Conservation (phyloP, 805 yeast species). For the Wickerhamiella qilinensis region DNA sequence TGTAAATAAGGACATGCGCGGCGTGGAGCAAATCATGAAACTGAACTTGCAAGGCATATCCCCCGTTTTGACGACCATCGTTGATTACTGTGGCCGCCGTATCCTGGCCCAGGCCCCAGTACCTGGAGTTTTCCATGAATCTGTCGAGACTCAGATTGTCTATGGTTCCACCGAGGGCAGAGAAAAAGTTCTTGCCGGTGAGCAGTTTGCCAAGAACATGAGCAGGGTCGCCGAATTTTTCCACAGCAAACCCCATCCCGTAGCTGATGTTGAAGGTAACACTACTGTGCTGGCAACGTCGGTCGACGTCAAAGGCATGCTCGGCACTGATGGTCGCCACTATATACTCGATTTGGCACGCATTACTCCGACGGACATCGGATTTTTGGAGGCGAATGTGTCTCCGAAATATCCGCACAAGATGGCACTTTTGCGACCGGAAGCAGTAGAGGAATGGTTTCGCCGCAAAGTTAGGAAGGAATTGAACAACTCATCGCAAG, state of each 20-base stretch:
- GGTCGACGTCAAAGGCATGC: constrained; percentile 62
- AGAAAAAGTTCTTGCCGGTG: constrained; percentile 32
- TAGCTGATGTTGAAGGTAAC: constrained; percentile 31
- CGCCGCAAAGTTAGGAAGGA: constrained; percentile 41
- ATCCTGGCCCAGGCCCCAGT: constrained; percentile 88
- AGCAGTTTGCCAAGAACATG: constrained; percentile 39
- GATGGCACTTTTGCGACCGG: constrained; percentile 64
- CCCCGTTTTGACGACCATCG: constrained; percentile 65
- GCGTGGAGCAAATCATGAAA: constrained; percentile 52
- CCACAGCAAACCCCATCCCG: constrained; percentile 59
- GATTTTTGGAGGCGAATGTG: constrained; percentile 41
- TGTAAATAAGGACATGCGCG: constrained; percentile 59
- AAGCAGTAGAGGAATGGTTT: constrained; percentile 89
- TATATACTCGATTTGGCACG: constrained; percentile 76
- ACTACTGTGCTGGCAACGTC: constrained; percentile 44
- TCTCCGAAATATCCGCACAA: constrained; percentile 50
- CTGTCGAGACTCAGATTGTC: constrained; percentile 34
- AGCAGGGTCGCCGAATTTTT: constrained; percentile 51
- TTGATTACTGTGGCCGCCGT: constrained; percentile 82
- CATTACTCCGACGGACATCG: constrained; percentile 70
- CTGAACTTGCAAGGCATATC: constrained; percentile 47
- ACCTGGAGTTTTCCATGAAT: constrained; percentile 62
- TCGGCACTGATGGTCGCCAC: constrained; percentile 70
- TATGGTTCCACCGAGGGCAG: constrained; percentile 63
- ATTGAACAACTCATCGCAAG: constrained; percentile 26